phyloP scores from a whole-genome alignment of 73 alveolate species.

The Paramecium tetraurelia region DNA sequence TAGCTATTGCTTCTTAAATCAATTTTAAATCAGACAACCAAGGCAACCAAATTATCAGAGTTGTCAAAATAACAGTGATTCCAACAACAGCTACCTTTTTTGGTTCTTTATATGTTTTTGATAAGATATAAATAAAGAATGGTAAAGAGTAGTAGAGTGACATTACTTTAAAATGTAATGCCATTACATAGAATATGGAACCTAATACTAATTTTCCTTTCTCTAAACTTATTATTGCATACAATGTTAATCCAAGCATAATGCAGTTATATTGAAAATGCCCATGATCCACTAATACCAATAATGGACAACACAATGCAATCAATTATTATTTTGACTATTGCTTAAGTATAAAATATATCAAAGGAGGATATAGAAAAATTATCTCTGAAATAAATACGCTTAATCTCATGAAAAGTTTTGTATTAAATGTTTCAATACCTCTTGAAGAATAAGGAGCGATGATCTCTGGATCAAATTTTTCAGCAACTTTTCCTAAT shows the following conservation, averaged over 20 bases:
- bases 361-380: slow-evolving; percentile 38
- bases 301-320: slow-evolving; percentile 72
- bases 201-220: slow-evolving; percentile 69
- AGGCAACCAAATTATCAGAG: slow-evolving; percentile 40
- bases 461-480: slow-evolving; percentile 73
- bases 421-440: slow-evolving; percentile 74
- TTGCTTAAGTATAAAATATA: background rate
- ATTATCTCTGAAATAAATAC: slow-evolving; percentile 54
- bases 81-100: slow-evolving; percentile 48
- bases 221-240: slow-evolving; percentile 73
- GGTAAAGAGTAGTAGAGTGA: slow-evolving; percentile 89
- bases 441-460: slow-evolving; percentile 76
- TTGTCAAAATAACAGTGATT: slow-evolving; percentile 19
- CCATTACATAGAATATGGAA: slow-evolving; percentile 76
- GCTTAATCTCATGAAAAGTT: slow-evolving; percentile 75
- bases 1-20: slow-evolving; percentile 25
- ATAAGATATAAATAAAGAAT: slow-evolving; percentile 77
- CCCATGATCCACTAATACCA: slow-evolving; percentile 94
- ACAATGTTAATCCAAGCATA: slow-evolving; percentile 81
- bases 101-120: slow-evolving; percentile 38
- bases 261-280: slow-evolving; percentile 89
- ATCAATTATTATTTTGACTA: slow-evolving; percentile 44
- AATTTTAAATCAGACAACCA: background rate
- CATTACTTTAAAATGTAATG: slow-evolving; percentile 89
- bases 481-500: slow-evolving; percentile 66